phyloP scores from a whole-genome alignment of 2,329 filamentous ascomycete genomes.

The Xylariaceae sp. region DNA sequence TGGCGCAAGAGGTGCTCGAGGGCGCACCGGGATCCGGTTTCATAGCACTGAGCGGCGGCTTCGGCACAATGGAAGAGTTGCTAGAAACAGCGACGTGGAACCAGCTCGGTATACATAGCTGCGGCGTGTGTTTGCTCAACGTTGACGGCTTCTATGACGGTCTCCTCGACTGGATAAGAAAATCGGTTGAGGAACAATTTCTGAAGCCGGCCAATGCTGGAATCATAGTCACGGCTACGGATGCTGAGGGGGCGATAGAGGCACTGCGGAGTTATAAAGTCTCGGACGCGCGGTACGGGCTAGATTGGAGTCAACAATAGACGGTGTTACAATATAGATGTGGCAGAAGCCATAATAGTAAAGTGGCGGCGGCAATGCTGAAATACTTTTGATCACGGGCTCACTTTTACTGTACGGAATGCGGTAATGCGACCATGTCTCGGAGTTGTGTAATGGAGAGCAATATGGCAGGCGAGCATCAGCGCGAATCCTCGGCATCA shows the following conservation, averaged over 20 bases:
- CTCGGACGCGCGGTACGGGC: constrained; percentile 67
- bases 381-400: neutral
- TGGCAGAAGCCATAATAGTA: neutral
- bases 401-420: too few species aligned
- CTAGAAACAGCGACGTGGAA: constrained; percentile 93
- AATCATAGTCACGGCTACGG: constrained; percentile 74
- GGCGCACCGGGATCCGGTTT: constrained; percentile 83
- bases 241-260: constrained; percentile 65
- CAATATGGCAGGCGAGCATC: too few species aligned
- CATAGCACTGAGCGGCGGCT: constrained; percentile 77
- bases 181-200: constrained; percentile 71
- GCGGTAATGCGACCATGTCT: too few species aligned
- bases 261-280: constrained; percentile 69
- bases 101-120: constrained; percentile 84
- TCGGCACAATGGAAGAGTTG: constrained; percentile 93
- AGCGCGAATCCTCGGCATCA: too few species aligned
- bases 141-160: constrained; percentile 90
- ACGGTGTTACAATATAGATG: constrained; percentile 4
- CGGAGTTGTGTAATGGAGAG: too few species aligned
- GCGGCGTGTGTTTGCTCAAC: constrained; percentile 77
- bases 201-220: constrained; percentile 63
- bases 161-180: constrained; percentile 73
- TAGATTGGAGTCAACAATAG: constrained; percentile 62
- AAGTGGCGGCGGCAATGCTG: neutral
- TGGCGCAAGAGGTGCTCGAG: constrained; percentile 80